phyloP scores from a whole-genome alignment of 306 rosid species.

The Casuarina glauca region DNA sequence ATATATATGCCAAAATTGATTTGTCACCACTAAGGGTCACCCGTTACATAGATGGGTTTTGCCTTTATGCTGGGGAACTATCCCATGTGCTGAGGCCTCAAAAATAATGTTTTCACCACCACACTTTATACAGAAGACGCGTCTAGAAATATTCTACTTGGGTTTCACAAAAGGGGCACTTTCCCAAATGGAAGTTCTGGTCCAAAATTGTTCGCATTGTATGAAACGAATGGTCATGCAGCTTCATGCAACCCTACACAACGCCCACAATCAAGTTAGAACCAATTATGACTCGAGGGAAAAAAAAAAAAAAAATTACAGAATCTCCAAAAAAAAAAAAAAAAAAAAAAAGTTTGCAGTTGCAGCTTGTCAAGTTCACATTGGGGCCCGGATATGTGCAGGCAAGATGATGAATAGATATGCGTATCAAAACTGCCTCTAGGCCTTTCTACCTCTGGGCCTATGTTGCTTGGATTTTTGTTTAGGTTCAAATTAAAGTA shows the following conservation, averaged over 20 bases:
- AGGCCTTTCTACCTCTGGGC: constrained; percentile 42
- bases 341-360: not conserved
- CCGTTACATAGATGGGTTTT: too few relatives aligned
- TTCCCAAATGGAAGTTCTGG: not conserved
- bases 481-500: constrained; percentile 48
- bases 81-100: not conserved
- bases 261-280: not conserved
- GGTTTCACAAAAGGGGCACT: not conserved
- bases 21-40: too few relatives aligned
- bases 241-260: constrained; percentile 15
- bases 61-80: not conserved
- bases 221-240: constrained; percentile 6
- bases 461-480: constrained; percentile 48
- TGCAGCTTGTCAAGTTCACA: constrained; percentile 33
- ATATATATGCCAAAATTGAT: not conserved
- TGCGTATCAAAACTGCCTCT: constrained; percentile 37
- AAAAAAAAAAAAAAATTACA: not conserved
- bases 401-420: constrained; percentile 30
- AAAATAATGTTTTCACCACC: not conserved
- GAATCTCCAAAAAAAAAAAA: not conserved
- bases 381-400: constrained; percentile 40
- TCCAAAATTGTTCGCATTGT: constrained; percentile 24
- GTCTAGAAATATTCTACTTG: not conserved
- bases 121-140: not conserved
- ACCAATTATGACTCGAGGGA: not conserved